A percentile compares a stretch with the other conserved stretches of the same genome.
These are phyloP conservation scores for Gaeumannomyces sp. DNA, from an alignment of 2,329 filamentous ascomycete species.

Conservation along the genomic window DNA sequence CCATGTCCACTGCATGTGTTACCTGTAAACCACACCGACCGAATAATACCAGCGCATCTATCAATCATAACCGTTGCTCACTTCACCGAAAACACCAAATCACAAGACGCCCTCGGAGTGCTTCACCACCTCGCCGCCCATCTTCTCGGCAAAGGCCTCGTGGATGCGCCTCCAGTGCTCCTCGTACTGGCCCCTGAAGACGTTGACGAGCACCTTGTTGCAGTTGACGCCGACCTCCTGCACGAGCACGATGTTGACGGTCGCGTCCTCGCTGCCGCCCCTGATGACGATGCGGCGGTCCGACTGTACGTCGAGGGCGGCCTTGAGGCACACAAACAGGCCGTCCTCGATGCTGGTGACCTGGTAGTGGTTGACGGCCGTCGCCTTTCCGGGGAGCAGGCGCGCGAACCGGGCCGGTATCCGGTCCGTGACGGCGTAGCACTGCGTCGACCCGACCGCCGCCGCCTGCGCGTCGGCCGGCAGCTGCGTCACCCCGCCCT, in stretches of 20 bases:
- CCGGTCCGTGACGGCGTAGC: conserved; percentile 9
- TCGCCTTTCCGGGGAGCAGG: conserved; percentile 7
- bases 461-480: conserved; percentile 4
- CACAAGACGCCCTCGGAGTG: conserved; percentile 1
- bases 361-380: conserved; percentile 9
- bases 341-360: conserved; percentile 5
- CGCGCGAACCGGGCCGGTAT: conserved; percentile 5
- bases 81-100: no score
- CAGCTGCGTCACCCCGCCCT: conserved; percentile 1
- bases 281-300: conserved; percentile 2
- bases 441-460: conserved; percentile 2
- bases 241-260: neutral
- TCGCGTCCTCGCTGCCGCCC: conserved; percentile 3
- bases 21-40: no score
- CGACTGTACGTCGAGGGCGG: conserved; percentile 3
- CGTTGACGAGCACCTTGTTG: conserved; percentile 9
- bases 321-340: conserved; percentile 5
- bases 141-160: conserved; percentile 4
- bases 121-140: conserved; percentile 7
- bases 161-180: conserved; percentile 9
- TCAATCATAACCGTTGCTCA: no score
- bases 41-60: no score
- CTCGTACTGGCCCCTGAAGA: conserved; percentile 8
- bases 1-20: no score
- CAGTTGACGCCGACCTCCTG: conserved; percentile 8